Evolutionary conservation across 192 early-diverging fungal genomes (phyloP), one percentile per base, ranked within the genome.

Genomic region (Paraglomus brasilianum): DNA sequence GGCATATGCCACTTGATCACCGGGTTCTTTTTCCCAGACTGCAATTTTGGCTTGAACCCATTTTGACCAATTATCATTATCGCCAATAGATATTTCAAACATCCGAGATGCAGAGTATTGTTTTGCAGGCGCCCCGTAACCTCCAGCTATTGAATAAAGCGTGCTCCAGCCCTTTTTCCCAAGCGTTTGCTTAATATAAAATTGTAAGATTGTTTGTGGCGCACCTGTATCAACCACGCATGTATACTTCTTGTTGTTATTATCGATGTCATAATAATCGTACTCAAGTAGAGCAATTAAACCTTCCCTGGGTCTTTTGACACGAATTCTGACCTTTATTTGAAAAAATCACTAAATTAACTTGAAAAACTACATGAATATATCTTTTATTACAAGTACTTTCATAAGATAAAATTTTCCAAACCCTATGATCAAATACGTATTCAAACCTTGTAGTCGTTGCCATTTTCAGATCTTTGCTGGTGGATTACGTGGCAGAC

Each of bases 391-490:
- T 30, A 30, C 30, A 30, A 30, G 30, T 30, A 30, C 30, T 30
- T 30, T 30, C 30, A 30, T 30, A 30, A 30, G 30, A 30, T 30
- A 30, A 30, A 30, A 30, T 30, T 30, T 30, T 30, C 30, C 30
- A 30, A 30, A 2, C 1, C 30, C 30, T 30, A n/a, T 49, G 46
- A 64, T 39, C 17, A 48, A 48, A 17, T 48, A 64, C 45, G 11
- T 50, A 36, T 50, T 66, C 63, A 66, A 66, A 66, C 47, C 46
- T 66, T 66, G 63, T 66, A 66, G n/a, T 66, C 36, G 1, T 40
- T 10, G 0, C 10, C 47, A 66, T 50, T 50, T 4, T 38, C 15
- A 39, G 15, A 64, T 64, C 19, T 64, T 48, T 36, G 22, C 43
- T 38, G 19, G 42, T 24, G 43, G 11, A 63, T 45, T 63, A 13